A percentile compares a stretch with the other conserved stretches of the same genome.
These are phyloP conservation scores for Phanerochaete carnosa DNA, from an alignment of 768 basidiomycete genomes.

Conservation along the genomic window DNA sequence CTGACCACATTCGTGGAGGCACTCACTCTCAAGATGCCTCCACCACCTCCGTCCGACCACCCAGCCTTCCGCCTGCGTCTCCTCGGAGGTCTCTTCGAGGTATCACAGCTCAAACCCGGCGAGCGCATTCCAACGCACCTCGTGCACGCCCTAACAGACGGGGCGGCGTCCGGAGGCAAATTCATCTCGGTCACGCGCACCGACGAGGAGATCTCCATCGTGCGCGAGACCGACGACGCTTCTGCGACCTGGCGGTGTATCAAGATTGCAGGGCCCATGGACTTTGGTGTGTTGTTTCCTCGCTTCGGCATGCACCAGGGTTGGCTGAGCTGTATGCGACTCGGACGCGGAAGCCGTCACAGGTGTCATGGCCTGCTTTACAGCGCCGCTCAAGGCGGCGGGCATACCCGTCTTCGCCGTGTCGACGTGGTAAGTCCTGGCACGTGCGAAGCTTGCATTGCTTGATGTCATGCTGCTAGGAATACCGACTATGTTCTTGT, in stretches of 20 bases:
- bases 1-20: not conserved
- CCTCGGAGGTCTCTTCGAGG: constrained; percentile 40
- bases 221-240: constrained; percentile 40
- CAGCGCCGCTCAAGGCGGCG: constrained; percentile 49
- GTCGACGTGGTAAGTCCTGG: constrained; percentile 49
- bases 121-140: constrained; percentile 13
- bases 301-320: constrained; percentile 36
- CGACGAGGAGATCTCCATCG: constrained; percentile 57
- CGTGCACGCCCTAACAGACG: not conserved
- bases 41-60: constrained; percentile 42
- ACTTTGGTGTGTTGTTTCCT: constrained; percentile 42
- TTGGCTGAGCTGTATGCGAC: not conserved
- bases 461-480: constrained; percentile 32
- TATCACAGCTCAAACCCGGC: constrained; percentile 37
- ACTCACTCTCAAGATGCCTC: not conserved
- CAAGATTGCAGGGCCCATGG: constrained; percentile 64
- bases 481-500: constrained; percentile 66
- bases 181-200: constrained; percentile 60
- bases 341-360: constrained; percentile 41
- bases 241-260: constrained; percentile 49
- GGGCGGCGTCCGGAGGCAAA: not conserved
- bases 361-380: constrained; percentile 53
- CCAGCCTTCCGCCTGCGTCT: constrained; percentile 47
- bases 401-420: constrained; percentile 55
- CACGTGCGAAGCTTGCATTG: not conserved